Conservation (phyloP, 257 asterid genomes). For the Galeopsis tetrahit region DNA sequence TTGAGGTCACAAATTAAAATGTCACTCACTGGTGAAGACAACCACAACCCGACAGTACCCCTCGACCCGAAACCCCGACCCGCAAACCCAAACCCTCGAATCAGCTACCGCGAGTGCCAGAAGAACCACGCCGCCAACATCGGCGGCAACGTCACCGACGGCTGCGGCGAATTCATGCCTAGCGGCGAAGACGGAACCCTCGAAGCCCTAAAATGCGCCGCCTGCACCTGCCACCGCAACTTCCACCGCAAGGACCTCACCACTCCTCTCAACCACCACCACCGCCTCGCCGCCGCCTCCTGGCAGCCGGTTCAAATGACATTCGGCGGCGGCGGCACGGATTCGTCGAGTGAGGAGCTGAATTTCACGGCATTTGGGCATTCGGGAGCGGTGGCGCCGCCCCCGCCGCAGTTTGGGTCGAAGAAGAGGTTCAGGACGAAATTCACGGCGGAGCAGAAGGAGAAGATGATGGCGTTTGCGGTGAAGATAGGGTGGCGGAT, state of each 20-base stretch:
- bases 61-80: conserved; percentile 44
- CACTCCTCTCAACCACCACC: conserved; percentile 46
- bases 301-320: conserved; percentile 76
- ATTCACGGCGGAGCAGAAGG: conserved; percentile 86
- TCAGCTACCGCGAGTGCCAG: conserved; percentile 73
- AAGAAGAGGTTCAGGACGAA: conserved; percentile 78
- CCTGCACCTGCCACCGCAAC: conserved; percentile 86
- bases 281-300: conserved; percentile 14
- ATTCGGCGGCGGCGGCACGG: conserved; percentile 53
- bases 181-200: conserved; percentile 84
- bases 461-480: conserved; percentile 84
- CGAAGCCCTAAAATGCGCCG: conserved; percentile 89
- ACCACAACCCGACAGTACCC: neutral
- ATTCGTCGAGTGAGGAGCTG: conserved; percentile 85
- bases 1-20: neutral
- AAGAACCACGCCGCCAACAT: conserved; percentile 90
- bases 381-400: conserved; percentile 48
- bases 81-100: conserved; percentile 36
- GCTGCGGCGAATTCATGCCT: conserved; percentile 98
- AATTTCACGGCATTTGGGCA: conserved; percentile 56
- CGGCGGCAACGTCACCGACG: conserved; percentile 93
- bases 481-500: conserved; percentile 94
- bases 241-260: conserved; percentile 83
- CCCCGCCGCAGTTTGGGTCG: conserved; percentile 54
- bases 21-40: neutral